phyloP scores from a whole-genome alignment of 2,329 filamentous ascomycete genomes.

The Laburnicola sp. region DNA sequence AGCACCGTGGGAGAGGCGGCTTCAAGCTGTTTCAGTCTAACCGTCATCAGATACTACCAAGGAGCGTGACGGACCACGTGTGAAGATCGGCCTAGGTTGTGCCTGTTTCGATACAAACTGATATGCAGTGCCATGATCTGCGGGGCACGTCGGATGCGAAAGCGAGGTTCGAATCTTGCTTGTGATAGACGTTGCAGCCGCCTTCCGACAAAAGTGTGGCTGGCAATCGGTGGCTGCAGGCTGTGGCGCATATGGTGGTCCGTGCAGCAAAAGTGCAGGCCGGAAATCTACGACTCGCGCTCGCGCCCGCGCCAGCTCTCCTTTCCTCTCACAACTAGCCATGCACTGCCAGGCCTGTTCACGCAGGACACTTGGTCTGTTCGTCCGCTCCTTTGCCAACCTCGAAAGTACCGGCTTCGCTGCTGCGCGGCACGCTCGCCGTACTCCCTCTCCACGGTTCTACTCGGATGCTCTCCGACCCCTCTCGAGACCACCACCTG shows the following conservation, averaged over 20 bases:
- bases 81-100: conserved; percentile 16
- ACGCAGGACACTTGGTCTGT: conserved; percentile 25
- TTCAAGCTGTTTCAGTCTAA: conserved; percentile 3
- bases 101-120: neutral
- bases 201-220: neutral
- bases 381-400: conserved; percentile 23
- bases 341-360: conserved; percentile 38
- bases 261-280: conserved; percentile 19
- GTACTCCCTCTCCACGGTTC: conserved; percentile 18
- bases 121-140: too few relatives aligned
- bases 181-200: neutral
- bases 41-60: conserved; percentile 38
- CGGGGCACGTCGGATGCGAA: conserved; percentile 1
- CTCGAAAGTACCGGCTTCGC: conserved; percentile 5
- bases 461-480: conserved; percentile 17
- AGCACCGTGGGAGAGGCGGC: neutral
- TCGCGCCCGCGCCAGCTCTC: too few relatives aligned
- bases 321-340: conserved; percentile 3
- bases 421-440: conserved; percentile 7
- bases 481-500: neutral
- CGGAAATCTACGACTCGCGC: too few relatives aligned
- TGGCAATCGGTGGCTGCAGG: neutral
- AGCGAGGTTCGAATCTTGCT: neutral
- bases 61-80: conserved; percentile 25
- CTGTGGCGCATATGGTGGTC: conserved; percentile 10